Evolutionary conservation across 257 asterid species (phyloP).

Genomic region (Solanum lycopersicoides): DNA sequence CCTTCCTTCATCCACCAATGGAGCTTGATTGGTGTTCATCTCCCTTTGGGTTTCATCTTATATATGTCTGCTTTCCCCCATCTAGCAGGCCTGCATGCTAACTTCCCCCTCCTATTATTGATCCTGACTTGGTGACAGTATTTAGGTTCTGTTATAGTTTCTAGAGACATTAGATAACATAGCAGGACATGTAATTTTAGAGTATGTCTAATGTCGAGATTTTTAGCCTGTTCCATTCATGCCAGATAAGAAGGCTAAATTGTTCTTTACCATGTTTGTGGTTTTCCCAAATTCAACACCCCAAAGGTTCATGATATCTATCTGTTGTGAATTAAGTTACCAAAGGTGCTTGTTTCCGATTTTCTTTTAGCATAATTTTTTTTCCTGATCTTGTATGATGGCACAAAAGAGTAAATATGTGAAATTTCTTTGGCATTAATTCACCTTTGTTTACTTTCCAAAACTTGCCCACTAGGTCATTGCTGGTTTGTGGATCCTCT

Average conservation of each 20-base stretch:
- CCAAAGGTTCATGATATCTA: neutral
- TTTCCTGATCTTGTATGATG: neutral
- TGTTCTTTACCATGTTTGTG: neutral
- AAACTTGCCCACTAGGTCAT: conserved; percentile 32
- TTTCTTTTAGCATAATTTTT: neutral
- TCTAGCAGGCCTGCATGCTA: neutral
- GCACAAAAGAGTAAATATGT: neutral
- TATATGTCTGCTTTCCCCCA: neutral
- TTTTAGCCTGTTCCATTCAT: neutral
- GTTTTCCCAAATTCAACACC: neutral
- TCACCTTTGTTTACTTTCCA: neutral
- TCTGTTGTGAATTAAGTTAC: neutral
- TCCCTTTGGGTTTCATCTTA: neutral
- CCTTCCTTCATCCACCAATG: neutral
- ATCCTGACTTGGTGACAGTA: neutral
- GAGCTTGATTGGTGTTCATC: neutral
- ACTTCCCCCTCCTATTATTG: neutral
- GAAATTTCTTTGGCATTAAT: neutral
- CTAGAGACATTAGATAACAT: neutral
- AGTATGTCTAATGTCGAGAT: neutral
- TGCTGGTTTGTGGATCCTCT: conserved; percentile 64
- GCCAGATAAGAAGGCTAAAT: neutral
- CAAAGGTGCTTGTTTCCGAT: neutral
- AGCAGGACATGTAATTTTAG: neutral
- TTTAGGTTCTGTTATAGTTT: neutral